Percentiles rank a stretch among this genome's conserved stretches.
Conservation (phyloP, 768 basidiomycete genomes). For the Hericium rajendrae region DNA sequence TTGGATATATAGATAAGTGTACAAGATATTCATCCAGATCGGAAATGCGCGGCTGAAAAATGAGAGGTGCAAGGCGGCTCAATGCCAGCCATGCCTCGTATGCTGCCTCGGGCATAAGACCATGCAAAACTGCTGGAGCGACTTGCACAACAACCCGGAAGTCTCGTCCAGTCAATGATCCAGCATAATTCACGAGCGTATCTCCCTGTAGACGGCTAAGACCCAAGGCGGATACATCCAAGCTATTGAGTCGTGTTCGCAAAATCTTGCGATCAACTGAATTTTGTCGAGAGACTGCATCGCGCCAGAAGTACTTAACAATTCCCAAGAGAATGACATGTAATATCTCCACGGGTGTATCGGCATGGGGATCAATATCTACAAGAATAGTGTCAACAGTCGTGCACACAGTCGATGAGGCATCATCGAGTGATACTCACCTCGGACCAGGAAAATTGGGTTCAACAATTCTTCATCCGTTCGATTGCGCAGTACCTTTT, state of each 20-base stretch:
- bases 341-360: neutral
- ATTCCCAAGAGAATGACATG: neutral
- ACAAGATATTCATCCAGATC: neutral
- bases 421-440: too few relatives aligned
- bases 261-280: neutral
- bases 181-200: neutral
- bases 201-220: neutral
- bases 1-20: too few relatives aligned
- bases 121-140: neutral
- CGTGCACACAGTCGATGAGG: too few relatives aligned
- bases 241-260: neutral
- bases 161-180: neutral
- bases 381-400: too few relatives aligned
- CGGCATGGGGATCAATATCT: neutral
- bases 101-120: neutral
- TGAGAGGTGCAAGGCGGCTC: neutral
- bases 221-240: neutral
- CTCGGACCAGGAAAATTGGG: neutral
- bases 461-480: too few relatives aligned
- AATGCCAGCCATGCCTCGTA: neutral
- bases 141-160: neutral
- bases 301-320: neutral
- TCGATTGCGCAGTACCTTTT: too few relatives aligned
- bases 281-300: neutral
- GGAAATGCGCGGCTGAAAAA: neutral